Evolutionary conservation across 179 eudicot genomes (phyloP).

Genomic region (Sideroxylon spinosum): DNA sequence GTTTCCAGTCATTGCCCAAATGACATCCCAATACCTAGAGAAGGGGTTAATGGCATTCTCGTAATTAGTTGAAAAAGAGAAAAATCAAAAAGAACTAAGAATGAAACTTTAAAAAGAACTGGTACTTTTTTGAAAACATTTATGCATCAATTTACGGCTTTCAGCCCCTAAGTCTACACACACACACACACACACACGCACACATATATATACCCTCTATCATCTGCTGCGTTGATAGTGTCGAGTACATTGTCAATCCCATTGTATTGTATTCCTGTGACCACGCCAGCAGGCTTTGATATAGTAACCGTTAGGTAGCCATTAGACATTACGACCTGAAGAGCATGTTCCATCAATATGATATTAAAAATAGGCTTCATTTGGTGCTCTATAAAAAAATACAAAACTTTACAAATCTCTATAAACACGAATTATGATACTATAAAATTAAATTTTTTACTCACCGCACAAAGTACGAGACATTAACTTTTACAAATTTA

Average conservation of each 20-base stretch:
- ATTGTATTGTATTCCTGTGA: conserved; percentile 42
- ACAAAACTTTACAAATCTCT: no score
- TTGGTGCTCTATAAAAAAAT: no score
- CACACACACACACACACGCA: no score
- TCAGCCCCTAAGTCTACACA: no score
- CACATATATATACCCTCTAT: conserved; percentile 44
- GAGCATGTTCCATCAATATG: not conserved
- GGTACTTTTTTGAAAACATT: no score
- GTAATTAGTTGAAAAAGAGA: not conserved
- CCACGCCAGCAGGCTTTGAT: conserved; percentile 48
- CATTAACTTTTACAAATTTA: no score
- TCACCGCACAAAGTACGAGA: no score
- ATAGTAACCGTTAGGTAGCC: conserved; percentile 49
- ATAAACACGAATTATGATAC: no score
- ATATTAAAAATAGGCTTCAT: no score
- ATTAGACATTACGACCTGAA: conserved; percentile 54
- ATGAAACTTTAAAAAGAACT: not conserved
- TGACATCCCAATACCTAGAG: conserved; percentile 35
- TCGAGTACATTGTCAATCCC: conserved; percentile 56
- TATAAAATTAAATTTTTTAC: no score
- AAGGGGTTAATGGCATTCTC: not conserved
- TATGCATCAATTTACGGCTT: not conserved
- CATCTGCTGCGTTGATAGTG: conserved; percentile 25
- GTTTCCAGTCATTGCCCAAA: conserved; percentile 18
- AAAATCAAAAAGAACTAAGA: not conserved